phyloP scores from a whole-genome alignment of 1,284 basidiomycete genomes.

The Meira miltonrushii region DNA sequence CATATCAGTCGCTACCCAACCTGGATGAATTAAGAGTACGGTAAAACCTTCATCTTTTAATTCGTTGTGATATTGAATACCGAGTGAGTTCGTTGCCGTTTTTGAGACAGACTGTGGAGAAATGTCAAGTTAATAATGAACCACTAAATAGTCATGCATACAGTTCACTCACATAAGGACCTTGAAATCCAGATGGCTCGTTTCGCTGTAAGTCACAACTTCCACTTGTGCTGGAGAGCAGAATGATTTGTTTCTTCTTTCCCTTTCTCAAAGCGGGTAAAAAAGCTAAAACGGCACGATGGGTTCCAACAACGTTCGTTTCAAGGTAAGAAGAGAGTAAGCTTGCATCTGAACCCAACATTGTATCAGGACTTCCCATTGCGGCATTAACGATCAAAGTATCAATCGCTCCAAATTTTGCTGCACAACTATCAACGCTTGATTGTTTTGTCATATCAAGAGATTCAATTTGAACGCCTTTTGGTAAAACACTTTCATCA shows the following conservation, averaged over 20 bases:
- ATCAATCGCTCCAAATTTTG: conserved; percentile 5
- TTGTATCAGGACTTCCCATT: conserved; percentile 5
- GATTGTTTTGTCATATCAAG: conserved; percentile 8
- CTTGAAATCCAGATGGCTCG: not conserved
- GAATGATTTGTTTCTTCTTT: conserved; percentile 12
- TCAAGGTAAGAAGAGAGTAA: not conserved
- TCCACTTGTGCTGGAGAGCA: conserved; percentile 11
- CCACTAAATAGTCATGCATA: too few relatives aligned
- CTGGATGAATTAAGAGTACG: conserved; percentile 14
- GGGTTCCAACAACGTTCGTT: conserved; percentile 15
- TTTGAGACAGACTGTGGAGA: conserved; percentile 13
- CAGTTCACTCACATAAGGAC: conserved; percentile 11
- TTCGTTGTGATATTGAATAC: conserved; percentile 13
- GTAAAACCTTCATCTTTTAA: conserved; percentile 15
- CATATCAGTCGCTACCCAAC: conserved; percentile 14
- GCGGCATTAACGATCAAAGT: conserved; percentile 14
- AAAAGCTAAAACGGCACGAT: conserved; percentile 12
- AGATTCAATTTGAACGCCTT: conserved; percentile 4
- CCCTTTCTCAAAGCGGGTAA: conserved; percentile 11
- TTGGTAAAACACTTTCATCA: not conserved
- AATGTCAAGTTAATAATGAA: not conserved
- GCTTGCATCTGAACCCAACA: conserved; percentile 1
- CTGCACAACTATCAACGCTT: conserved; percentile 3
- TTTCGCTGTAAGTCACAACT: not conserved
- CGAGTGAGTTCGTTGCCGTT: conserved; percentile 14